Conservation (phyloP, 2,329 filamentous ascomycete genomes). For the Ceratocystis variospora region DNA sequence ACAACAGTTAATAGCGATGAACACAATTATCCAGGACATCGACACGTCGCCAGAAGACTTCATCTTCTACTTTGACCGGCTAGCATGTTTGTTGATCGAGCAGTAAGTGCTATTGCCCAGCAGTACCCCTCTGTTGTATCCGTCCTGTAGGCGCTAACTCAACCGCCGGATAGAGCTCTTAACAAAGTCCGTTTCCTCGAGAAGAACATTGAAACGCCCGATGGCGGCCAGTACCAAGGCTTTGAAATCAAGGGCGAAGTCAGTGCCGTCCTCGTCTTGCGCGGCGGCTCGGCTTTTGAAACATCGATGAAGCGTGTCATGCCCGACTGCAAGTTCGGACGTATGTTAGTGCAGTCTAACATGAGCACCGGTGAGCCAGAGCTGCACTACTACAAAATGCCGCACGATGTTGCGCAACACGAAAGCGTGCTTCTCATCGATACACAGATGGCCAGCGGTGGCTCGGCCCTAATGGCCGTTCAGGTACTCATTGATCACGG, state of each 20-base stretch:
- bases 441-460: constrained; percentile 87
- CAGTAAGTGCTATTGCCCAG: constrained; percentile 39
- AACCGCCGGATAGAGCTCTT: constrained; percentile 43
- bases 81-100: constrained; percentile 75
- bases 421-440: constrained; percentile 77
- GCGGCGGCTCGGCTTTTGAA: constrained; percentile 80
- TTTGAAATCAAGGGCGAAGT: constrained; percentile 57
- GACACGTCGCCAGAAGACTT: constrained; percentile 75
- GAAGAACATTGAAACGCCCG: constrained; percentile 54
- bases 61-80: constrained; percentile 90
- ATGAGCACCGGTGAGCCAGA: constrained; percentile 77
- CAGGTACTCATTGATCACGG: constrained; percentile 92
- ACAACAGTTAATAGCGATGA: constrained; percentile 72
- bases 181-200: constrained; percentile 61
- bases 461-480: constrained; percentile 79
- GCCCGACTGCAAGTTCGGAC: constrained; percentile 79
- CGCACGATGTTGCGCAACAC: constrained; percentile 56
- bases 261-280: constrained; percentile 75
- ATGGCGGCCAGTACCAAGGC: constrained; percentile 55
- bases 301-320: constrained; percentile 78
- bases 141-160: constrained; percentile 29
- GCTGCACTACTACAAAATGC: constrained; percentile 75
- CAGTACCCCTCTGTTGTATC: constrained; percentile 56
- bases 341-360: constrained; percentile 83
- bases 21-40: constrained; percentile 75